These are phyloP conservation scores for Colletotrichum sansevieriae DNA, from an alignment of 2,329 filamentous ascomycete genomes.

Conservation along the genomic window DNA sequence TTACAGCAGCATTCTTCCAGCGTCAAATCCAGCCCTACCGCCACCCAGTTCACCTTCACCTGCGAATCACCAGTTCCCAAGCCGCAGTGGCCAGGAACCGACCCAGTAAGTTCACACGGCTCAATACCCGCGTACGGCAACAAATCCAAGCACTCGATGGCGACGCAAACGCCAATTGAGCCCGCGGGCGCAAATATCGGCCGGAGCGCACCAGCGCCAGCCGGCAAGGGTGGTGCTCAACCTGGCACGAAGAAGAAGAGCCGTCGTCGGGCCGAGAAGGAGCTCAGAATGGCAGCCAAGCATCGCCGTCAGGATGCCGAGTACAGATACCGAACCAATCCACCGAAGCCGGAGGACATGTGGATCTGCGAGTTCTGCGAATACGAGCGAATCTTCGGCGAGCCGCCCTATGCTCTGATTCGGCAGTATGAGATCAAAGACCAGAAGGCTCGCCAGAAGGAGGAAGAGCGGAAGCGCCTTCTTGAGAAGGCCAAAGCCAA, in stretches of 20 bases:
- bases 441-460: constrained; percentile 82
- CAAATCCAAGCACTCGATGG: constrained; percentile 44
- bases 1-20: constrained; percentile 75
- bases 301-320: constrained; percentile 83
- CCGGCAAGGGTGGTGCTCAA: constrained; percentile 54
- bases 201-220: constrained; percentile 37
- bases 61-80: constrained; percentile 91
- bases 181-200: constrained; percentile 10
- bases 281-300: constrained; percentile 80
- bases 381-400: constrained; percentile 95
- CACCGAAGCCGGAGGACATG: constrained; percentile 77
- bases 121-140: constrained; percentile 48
- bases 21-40: constrained; percentile 74
- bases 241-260: constrained; percentile 69
- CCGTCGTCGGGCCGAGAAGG: constrained; percentile 75
- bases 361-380: constrained; percentile 99
- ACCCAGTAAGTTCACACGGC: constrained; percentile 44
- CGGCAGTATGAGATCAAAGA: constrained; percentile 96
- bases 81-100: constrained; percentile 77
- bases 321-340: constrained; percentile 81
- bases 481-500: constrained; percentile 96
- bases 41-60: constrained; percentile 95
- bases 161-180: constrained; percentile 38
- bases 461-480: constrained; percentile 86
- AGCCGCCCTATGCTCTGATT: constrained; percentile 85